These are phyloP conservation scores for Mycena galopus DNA, from an alignment of 768 basidiomycete genomes.

Conservation along the genomic window DNA sequence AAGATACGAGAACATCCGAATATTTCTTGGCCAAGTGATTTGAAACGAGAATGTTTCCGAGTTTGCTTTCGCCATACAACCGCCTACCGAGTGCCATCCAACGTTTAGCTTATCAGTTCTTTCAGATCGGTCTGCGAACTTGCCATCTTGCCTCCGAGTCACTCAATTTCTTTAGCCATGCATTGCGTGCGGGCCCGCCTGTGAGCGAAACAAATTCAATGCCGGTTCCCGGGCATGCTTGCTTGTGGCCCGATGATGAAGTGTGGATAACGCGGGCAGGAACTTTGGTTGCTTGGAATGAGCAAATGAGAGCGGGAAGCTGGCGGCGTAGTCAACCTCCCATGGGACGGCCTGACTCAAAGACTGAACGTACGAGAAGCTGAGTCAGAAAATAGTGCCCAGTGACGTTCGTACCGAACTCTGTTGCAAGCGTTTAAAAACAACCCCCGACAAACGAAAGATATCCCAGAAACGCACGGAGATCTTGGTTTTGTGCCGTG, in stretches of 20 bases:
- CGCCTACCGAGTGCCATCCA: neutral
- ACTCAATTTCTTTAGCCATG: conserved; percentile 21
- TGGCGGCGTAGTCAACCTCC: neutral
- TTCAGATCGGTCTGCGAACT: neutral
- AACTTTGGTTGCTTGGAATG: neutral
- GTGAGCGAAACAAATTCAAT: conserved; percentile 23
- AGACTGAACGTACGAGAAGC: conserved; percentile 41
- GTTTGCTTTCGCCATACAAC: conserved; percentile 32
- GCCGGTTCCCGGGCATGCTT: conserved; percentile 1
- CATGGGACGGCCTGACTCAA: neutral
- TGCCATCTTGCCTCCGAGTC: neutral
- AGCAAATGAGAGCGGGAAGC: conserved; percentile 26
- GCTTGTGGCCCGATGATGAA: conserved; percentile 32
- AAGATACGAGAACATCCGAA: conserved; percentile 18
- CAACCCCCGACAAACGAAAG: neutral
- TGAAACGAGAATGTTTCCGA: conserved; percentile 30
- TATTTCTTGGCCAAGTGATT: conserved; percentile 20
- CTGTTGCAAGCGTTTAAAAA: neutral
- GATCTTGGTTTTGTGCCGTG: conserved; percentile 44
- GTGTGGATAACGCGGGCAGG: conserved; percentile 44
- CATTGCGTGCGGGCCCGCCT: conserved; percentile 22
- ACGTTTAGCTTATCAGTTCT: too few species aligned
- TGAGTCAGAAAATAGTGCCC: conserved; percentile 43
- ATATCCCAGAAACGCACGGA: conserved; percentile 23
- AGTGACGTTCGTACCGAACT: conserved; percentile 56